A percentile compares a stretch with the other conserved stretches of the same genome.
These are phyloP conservation scores for Salix brachista DNA, from an alignment of 345 rosid genomes.

Conservation along the genomic window DNA sequence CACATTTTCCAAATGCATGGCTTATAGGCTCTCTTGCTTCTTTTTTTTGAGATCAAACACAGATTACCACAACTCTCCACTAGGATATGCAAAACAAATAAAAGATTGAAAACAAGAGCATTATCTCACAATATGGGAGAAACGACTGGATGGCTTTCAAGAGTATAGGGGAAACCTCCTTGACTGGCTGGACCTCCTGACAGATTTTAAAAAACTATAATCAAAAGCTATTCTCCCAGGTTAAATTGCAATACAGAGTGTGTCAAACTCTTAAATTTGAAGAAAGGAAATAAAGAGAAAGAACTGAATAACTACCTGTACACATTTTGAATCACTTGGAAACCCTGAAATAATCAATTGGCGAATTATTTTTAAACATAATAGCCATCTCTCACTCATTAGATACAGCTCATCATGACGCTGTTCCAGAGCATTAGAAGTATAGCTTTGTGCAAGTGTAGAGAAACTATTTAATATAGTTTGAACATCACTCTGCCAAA, in stretches of 20 bases:
- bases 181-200: constrained; percentile 82
- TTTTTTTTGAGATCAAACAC: too few species aligned
- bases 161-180: constrained; percentile 80
- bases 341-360: constrained; percentile 81
- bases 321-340: constrained; percentile 73
- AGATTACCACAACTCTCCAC: too few species aligned
- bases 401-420: constrained; percentile 77
- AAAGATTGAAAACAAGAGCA: not conserved
- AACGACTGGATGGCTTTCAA: constrained; percentile 74
- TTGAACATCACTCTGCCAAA: constrained; percentile 94
- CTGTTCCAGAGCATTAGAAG: constrained; percentile 48
- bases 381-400: constrained; percentile 89
- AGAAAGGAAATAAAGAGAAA: constrained; percentile 2
- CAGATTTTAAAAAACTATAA: constrained; percentile 14
- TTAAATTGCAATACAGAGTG: not conserved
- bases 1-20: too few species aligned
- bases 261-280: not conserved
- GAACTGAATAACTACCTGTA: constrained; percentile 54
- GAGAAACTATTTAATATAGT: constrained; percentile 73
- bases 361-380: constrained; percentile 81
- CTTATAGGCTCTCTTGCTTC: too few species aligned
- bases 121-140: constrained; percentile 82
- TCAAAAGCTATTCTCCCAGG: constrained; percentile 4
- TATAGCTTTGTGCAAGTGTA: constrained; percentile 50
- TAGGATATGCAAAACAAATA: too few species aligned